Conservation (phyloP, 2,329 filamentous ascomycete genomes). For the Fusarium pseudocircinatum region DNA sequence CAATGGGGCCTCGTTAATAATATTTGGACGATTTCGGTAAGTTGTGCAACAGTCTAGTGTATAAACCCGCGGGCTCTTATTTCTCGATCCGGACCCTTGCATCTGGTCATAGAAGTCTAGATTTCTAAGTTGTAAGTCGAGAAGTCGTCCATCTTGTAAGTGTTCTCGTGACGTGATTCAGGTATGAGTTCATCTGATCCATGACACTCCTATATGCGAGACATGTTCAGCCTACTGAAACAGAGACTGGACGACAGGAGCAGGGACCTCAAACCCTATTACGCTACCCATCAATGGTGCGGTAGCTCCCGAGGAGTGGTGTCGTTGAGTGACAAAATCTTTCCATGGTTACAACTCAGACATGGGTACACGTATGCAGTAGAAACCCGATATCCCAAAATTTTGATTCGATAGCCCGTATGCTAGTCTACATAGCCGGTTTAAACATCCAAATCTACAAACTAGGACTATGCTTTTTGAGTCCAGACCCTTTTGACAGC, state of each 20-base stretch:
- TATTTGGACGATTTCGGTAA: conserved; percentile 20
- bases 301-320: neutral
- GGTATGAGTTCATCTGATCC: conserved; percentile 8
- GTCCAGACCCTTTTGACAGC: conserved; percentile 13
- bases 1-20: conserved; percentile 15
- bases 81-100: neutral
- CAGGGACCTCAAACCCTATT: neutral
- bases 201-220: conserved; percentile 8
- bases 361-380: conserved; percentile 28
- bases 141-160: neutral
- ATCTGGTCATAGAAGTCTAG: neutral
- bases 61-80: neutral
- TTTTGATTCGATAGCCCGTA: conserved; percentile 30
- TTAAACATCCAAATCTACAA: conserved; percentile 36
- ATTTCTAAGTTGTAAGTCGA: neutral
- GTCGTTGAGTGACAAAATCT: neutral
- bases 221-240: conserved; percentile 19
- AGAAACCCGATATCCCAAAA: conserved; percentile 11
- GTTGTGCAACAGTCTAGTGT: conserved; percentile 14
- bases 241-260: neutral
- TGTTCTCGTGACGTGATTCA: neutral
- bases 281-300: neutral
- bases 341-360: neutral
- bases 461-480: conserved; percentile 17
- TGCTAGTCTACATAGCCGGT: conserved; percentile 14